Conservation (phyloP, 305 asterid species). For the Rubia tinctorum region DNA sequence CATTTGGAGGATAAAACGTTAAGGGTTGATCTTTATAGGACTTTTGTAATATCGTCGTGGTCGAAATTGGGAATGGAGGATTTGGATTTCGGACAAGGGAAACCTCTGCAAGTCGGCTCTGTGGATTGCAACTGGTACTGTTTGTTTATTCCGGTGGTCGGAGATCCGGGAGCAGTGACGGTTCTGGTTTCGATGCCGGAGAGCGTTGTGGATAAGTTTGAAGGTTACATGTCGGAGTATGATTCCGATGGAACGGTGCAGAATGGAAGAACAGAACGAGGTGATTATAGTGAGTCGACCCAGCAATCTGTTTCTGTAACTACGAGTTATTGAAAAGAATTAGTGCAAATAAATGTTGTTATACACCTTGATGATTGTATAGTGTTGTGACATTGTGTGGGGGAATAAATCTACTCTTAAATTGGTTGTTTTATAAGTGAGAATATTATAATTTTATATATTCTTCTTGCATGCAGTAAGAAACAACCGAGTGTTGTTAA, state of each 20-base stretch:
- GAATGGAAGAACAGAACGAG: conserved; percentile 6
- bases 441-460: too few species aligned
- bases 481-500: too few species aligned
- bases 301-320: background rate
- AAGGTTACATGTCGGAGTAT: conserved; percentile 55
- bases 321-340: too few species aligned
- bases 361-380: too few species aligned
- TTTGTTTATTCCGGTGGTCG: conserved; percentile 54
- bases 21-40: conserved; percentile 44
- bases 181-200: conserved; percentile 78
- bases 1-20: conserved; percentile 42
- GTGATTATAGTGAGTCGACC: background rate
- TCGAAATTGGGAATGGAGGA: conserved; percentile 72
- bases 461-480: too few species aligned
- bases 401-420: too few species aligned
- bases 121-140: conserved; percentile 66
- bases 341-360: too few species aligned
- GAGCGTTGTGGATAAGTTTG: conserved; percentile 42
- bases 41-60: conserved; percentile 83
- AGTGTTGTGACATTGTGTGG: too few species aligned
- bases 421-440: too few species aligned
- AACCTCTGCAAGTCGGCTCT: conserved; percentile 70
- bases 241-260: conserved; percentile 6
- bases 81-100: conserved; percentile 78
- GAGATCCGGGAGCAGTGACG: conserved; percentile 38